Evolutionary conservation across 139 green algal genomes (phyloP).

Genomic region (Picochlorum sp.): DNA sequence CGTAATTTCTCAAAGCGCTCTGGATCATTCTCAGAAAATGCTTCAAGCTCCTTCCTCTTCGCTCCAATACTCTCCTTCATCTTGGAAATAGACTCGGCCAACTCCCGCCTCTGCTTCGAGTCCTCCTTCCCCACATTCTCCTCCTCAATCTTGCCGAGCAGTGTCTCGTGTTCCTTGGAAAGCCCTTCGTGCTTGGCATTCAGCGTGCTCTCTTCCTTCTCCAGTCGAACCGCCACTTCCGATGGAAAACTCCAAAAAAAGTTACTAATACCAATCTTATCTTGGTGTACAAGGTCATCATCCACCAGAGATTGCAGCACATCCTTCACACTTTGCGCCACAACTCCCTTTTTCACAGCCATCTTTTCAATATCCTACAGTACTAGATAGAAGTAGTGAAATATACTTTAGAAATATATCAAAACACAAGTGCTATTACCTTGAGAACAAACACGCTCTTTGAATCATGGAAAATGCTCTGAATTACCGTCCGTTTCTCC

Average conservation of each 20-base stretch:
- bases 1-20: constrained; percentile 34
- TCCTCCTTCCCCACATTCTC: constrained; percentile 43
- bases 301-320: constrained; percentile 65
- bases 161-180: constrained; percentile 6
- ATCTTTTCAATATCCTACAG: constrained; percentile 63
- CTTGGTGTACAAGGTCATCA: constrained; percentile 65
- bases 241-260: constrained; percentile 74
- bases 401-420: too few relatives aligned
- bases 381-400: too few relatives aligned
- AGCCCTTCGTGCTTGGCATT: constrained; percentile 14
- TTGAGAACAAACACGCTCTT: constrained; percentile 66
- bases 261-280: constrained; percentile 71
- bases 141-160: constrained; percentile 31
- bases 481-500: constrained; percentile 56
- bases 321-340: constrained; percentile 66
- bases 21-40: constrained; percentile 56
- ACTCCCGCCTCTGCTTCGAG: constrained; percentile 30
- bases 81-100: constrained; percentile 25
- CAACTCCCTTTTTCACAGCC: constrained; percentile 55
- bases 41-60: constrained; percentile 12
- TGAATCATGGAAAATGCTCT: constrained; percentile 62
- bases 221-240: constrained; percentile 56
- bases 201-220: constrained; percentile 9
- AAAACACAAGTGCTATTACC: constrained; percentile 7
- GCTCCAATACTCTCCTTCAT: constrained; percentile 31